phyloP scores from a whole-genome alignment of 208 protist species.

The Leishmania tropica region DNA sequence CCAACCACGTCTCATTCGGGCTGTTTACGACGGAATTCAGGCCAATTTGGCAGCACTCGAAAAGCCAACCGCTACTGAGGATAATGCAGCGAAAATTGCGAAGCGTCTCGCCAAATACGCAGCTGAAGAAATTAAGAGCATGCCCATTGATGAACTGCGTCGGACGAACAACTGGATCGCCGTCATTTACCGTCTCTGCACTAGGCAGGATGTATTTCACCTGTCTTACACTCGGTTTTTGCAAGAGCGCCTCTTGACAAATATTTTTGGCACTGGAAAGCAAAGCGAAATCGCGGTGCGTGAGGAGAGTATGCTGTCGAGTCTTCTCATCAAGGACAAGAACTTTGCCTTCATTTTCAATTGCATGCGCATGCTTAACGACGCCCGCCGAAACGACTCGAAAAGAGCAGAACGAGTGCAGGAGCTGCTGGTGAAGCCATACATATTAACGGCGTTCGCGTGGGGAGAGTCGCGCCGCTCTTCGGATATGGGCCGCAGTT shows the following conservation, averaged over 20 bases:
- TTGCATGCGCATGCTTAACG: slow-evolving; percentile 48
- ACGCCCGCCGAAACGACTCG: slow-evolving; percentile 24
- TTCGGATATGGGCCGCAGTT: background rate
- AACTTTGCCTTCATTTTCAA: slow-evolving; percentile 52
- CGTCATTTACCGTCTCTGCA: slow-evolving; percentile 42
- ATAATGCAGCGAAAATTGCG: slow-evolving; percentile 29
- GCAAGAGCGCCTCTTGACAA: slow-evolving; percentile 40
- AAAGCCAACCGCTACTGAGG: slow-evolving; percentile 3
- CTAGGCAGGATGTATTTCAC: slow-evolving; percentile 48
- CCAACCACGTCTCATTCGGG: slow-evolving; percentile 16
- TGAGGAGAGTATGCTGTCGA: slow-evolving; percentile 43
- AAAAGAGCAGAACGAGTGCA: background rate
- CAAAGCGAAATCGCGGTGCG: slow-evolving; percentile 19
- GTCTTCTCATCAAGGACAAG: slow-evolving; percentile 40
- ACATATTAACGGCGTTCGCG: slow-evolving; percentile 17
- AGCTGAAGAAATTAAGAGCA: slow-evolving; percentile 26
- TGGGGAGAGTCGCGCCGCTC: slow-evolving; percentile 28
- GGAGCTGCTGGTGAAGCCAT: slow-evolving; percentile 11
- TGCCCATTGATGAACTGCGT: slow-evolving; percentile 14
- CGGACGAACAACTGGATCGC: slow-evolving; percentile 40
- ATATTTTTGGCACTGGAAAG: slow-evolving; percentile 20
- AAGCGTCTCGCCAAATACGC: slow-evolving; percentile 31
- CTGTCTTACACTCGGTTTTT: slow-evolving; percentile 37
- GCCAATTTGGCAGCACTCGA: slow-evolving; percentile 23
- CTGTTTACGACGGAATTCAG: slow-evolving; percentile 26